Evolutionary conservation across 2,329 filamentous ascomycete genomes (phyloP), one percentile per base, ranked within the genome.

Genomic region (Colletotrichum cereale): DNA sequence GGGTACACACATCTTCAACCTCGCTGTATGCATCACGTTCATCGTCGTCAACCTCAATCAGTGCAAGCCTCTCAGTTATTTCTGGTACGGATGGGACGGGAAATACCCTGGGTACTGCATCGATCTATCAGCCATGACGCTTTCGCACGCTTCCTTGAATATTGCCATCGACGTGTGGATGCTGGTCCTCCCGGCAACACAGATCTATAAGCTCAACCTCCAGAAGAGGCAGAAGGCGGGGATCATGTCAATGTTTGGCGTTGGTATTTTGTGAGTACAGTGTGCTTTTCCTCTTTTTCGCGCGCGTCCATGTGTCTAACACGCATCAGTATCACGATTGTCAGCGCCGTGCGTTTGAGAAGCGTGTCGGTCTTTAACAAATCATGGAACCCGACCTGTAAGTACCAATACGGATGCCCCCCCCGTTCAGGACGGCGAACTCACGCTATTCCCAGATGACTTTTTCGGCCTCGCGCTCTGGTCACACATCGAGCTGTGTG

Each of bases 401-500:
- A 24, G 76, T 69, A 26, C 8, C 79, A 40, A 82, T 81, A 56
- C 84, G 85, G 76, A 52, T 82, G 76, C 81, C 0, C 2, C 36
- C 38, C 42, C 42, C 77, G 76, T 12, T 77, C 85, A 34, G 86
- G 31, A 36, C 5, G 31, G 1, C 72, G 75, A 31, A 83, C 82
- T 75, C 83, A 84, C 67, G 80, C 83, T 26, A 82, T 2, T 4
- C 0, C 5, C 14, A 71, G 69, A 68, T 14, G 69, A 71, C 26
- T 71, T 71, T 11, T 71, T 58, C 4, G 71, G 77, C 2, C 77
- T 84, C 29, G 81, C 86, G 47, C 79, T 83, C 24, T 71, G 69
- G 69, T 71, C 69, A 0, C 69, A 71, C 21, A 71, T 68, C 1
- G 69, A 71, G 6, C 24, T 71, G 5, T 71, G 53, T 7, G 65